Conservation (phyloP, 2,329 filamentous ascomycete species). For the Metarhizium brunneum region DNA sequence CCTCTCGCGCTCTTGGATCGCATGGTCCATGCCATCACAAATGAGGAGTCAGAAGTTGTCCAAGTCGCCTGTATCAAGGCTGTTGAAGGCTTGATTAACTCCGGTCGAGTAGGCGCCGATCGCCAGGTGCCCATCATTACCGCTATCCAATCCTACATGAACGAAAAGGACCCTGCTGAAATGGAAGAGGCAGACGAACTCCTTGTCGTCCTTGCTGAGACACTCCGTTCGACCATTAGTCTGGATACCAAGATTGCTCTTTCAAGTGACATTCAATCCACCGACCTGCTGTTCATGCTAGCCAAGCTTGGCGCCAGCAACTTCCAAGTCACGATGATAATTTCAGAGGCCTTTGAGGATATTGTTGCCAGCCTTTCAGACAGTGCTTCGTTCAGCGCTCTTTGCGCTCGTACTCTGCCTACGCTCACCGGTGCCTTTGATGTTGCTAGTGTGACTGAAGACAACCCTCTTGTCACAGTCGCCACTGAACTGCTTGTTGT, state of each 20-base stretch:
- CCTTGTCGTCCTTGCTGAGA: conserved; percentile 80
- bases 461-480: conserved; percentile 76
- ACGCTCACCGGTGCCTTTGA: conserved; percentile 85
- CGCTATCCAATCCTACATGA: conserved; percentile 66
- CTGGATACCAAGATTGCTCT: conserved; percentile 70
- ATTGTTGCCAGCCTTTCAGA: conserved; percentile 63
- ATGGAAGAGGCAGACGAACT: conserved; percentile 86
- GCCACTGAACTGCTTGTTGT: conserved; percentile 77
- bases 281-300: conserved; percentile 79
- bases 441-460: conserved; percentile 74
- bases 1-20: conserved; percentile 59
- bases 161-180: conserved; percentile 70
- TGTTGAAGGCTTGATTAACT: conserved; percentile 57
- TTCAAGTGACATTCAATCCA: conserved; percentile 59
- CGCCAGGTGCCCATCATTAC: conserved; percentile 52
- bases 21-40: conserved; percentile 65
- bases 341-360: conserved; percentile 86
- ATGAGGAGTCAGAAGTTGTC: conserved; percentile 76
- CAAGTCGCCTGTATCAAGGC: conserved; percentile 87
- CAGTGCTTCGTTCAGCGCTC: conserved; percentile 59
- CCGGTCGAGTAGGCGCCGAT: conserved; percentile 40
- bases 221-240: conserved; percentile 72
- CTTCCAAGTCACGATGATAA: conserved; percentile 81
- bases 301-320: conserved; percentile 83
- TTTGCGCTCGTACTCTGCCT: conserved; percentile 81